phyloP scores from a whole-genome alignment of 2,329 filamentous ascomycete genomes.

The Aspergillus sp. region DNA sequence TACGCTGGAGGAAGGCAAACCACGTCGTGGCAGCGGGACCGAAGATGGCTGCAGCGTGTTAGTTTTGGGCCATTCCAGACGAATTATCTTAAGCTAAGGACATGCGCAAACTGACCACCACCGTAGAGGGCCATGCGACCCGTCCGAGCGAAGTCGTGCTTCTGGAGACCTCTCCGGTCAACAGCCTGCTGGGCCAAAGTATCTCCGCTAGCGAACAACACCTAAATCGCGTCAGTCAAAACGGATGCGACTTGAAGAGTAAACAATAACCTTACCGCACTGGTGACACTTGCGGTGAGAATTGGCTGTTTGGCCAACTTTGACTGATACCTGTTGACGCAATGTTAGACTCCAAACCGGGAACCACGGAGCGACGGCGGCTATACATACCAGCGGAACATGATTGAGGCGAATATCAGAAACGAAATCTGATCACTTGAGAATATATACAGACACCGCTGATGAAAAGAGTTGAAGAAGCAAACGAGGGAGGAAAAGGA shows the following conservation, averaged over 20 bases:
- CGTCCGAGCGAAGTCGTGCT: constrained; percentile 63
- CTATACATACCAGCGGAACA: constrained; percentile 36
- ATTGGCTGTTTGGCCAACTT: constrained; percentile 77
- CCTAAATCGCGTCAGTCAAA: constrained; percentile 34
- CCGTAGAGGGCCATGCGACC: constrained; percentile 50
- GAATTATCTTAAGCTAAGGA: neutral
- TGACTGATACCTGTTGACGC: constrained; percentile 70
- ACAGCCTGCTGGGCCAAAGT: constrained; percentile 86
- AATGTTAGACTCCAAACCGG: constrained; percentile 1
- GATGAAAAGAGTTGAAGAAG: neutral
- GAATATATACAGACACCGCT: neutral
- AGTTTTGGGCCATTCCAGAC: neutral
- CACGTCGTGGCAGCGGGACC: constrained; percentile 84
- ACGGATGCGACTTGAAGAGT: neutral
- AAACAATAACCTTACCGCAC: constrained; percentile 55
- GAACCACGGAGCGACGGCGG: neutral
- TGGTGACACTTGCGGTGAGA: constrained; percentile 87
- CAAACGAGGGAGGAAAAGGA: neutral
- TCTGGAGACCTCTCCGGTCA: constrained; percentile 72
- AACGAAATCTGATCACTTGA: neutral
- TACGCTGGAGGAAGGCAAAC: constrained; percentile 74
- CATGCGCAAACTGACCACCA: constrained; percentile 36
- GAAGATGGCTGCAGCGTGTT: constrained; percentile 60
- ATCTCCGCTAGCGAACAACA: constrained; percentile 92
- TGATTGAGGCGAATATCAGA: constrained; percentile 13